phyloP scores from a whole-genome alignment of 208 protist species.

The Borovskyia barvae region DNA sequence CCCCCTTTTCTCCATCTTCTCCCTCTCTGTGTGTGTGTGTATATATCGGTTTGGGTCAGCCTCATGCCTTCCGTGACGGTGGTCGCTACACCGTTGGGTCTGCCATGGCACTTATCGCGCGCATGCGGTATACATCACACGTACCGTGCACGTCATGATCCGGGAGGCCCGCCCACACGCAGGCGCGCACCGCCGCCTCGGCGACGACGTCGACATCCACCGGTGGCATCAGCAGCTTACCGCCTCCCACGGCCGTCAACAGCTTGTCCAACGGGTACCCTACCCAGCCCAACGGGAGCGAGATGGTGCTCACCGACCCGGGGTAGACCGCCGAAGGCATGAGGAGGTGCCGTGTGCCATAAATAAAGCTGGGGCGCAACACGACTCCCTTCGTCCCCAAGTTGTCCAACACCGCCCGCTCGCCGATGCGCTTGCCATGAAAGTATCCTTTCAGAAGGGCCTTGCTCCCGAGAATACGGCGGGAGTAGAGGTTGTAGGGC shows the following conservation, averaged over 20 bases:
- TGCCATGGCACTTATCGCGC: slow-evolving; percentile 36
- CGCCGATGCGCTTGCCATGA: slow-evolving; percentile 71
- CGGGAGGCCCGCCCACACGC: slow-evolving; percentile 32
- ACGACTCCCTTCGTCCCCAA: slow-evolving; percentile 46
- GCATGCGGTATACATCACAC: slow-evolving; percentile 69
- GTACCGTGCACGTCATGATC: slow-evolving; percentile 34
- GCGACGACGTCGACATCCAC: slow-evolving; percentile 66
- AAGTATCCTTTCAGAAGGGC: slow-evolving; percentile 81
- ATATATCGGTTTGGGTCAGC: not conserved
- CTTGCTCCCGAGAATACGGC: slow-evolving; percentile 30
- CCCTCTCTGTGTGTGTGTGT: not conserved
- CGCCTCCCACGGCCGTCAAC: slow-evolving; percentile 43
- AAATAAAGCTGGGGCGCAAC: slow-evolving; percentile 76
- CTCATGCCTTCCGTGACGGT: not conserved
- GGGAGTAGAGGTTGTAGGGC: slow-evolving; percentile 43
- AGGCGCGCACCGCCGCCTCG: slow-evolving; percentile 60
- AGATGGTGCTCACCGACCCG: slow-evolving; percentile 31
- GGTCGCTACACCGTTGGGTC: slow-evolving; percentile 1
- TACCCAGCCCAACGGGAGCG: slow-evolving; percentile 63
- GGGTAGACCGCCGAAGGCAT: slow-evolving; percentile 18
- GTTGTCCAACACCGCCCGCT: slow-evolving; percentile 70
- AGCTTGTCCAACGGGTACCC: slow-evolving; percentile 58
- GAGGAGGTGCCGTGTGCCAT: slow-evolving; percentile 64
- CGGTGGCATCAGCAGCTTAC: slow-evolving; percentile 61
- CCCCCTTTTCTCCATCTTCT: too few relatives aligned